Base-by-base conservation (phyloP, 2,329 filamentous ascomycete genomes). In the Helotiales sp. region DNA sequence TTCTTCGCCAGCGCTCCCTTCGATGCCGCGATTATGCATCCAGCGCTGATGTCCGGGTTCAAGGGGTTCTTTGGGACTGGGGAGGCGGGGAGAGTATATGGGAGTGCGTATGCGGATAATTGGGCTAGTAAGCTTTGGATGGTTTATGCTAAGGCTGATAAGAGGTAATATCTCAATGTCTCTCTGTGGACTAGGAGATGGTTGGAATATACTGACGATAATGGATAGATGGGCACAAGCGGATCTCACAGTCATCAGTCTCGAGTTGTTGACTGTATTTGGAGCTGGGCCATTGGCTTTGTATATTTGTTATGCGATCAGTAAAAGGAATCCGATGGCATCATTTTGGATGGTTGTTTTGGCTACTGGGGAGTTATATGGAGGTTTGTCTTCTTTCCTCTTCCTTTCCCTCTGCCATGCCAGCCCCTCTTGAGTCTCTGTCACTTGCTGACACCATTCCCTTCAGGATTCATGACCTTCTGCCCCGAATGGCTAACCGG, bases 401-500 rank as follows among this genome's bases (percentile, higher is more conserved):
- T 46, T 42, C 15, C 12, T 42, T 42, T 15, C 38, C 5, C 30
- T 22, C 24, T 7, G n/a, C n/a, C n/a, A n/a, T n/a, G n/a, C n/a
- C n/a, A n/a, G n/a, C n/a, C n/a, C n/a, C n/a, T n/a, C n/a, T n/a
- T n/a, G n/a, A n/a, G n/a, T n/a, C n/a, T n/a, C n/a, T n/a, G n/a
- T n/a, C n/a, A n/a, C n/a, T n/a, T n/a, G n/a, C n/a, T n/a, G n/a
- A n/a, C n/a, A n/a, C n/a, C n/a, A n/a, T n/a, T n/a, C n/a, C n/a
- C n/a, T n/a, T n/a, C 8, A 42, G 82, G 85, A 17, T 89, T 85
- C 74, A 88, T 89, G 82, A 89, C 86, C 0, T 89, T 89, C 69
- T 85, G 81, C 71, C 86, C 86, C 12, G 86, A 89, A 72, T 89
- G 86, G 86, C 74, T 89, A 12, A 82, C 79, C 2, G 80, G 79